These are phyloP conservation scores for Mortierella sp. DNA, from an alignment of 371 early-diverging fungal genomes.

Conservation along the genomic window DNA sequence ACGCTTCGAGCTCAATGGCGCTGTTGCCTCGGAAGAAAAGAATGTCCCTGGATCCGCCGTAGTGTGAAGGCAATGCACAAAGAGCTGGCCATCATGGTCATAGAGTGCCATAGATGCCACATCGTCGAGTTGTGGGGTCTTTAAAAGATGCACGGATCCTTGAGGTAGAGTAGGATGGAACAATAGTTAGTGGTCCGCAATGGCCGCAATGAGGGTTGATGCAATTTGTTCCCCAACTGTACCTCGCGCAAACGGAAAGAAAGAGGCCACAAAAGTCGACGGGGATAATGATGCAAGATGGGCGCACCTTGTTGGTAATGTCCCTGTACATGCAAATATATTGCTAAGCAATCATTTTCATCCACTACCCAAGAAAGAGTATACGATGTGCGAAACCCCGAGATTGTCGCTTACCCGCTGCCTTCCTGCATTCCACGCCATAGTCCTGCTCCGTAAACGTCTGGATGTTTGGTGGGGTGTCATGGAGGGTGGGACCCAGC, in stretches of 20 bases:
- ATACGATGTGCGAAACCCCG: neutral
- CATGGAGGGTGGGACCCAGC: neutral
- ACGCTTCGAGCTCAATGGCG: neutral
- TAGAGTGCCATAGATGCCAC: constrained; percentile 20
- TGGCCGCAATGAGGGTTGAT: neutral
- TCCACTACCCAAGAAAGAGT: too few species aligned
- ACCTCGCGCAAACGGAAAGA: constrained; percentile 13
- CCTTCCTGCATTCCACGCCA: neutral
- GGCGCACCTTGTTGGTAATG: constrained; percentile 27
- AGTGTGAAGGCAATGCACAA: constrained; percentile 35
- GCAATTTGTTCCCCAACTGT: neutral
- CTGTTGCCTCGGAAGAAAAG: neutral
- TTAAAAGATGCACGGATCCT: constrained; percentile 25
- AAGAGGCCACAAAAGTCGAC: constrained; percentile 16
- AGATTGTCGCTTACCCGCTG: neutral
- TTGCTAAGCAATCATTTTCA: neutral
- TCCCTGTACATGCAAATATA: neutral
- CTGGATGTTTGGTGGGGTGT: neutral
- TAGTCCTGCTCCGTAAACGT: constrained; percentile 10
- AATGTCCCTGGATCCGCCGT: neutral
- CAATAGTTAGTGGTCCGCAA: neutral
- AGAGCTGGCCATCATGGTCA: constrained; percentile 29
- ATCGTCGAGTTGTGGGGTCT: neutral
- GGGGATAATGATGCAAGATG: constrained; percentile 36
- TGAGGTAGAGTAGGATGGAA: neutral